Evolutionary conservation across 768 basidiomycete species (phyloP).

Genomic region (Mycena leptocephala): DNA sequence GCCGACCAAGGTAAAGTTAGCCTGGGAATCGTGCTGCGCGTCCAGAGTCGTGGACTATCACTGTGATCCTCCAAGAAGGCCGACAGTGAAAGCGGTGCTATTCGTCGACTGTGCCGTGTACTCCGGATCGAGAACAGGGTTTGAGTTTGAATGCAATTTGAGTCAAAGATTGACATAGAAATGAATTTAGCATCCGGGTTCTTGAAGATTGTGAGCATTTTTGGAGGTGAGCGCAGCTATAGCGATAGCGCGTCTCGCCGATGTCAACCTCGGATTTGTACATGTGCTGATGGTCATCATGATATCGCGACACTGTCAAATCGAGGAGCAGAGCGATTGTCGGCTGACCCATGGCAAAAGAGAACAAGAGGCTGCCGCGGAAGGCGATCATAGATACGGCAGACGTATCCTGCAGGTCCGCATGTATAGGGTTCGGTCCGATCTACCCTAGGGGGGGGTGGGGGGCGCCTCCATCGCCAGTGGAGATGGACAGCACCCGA

Average conservation of each 20-base stretch:
- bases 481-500: constrained; percentile 6
- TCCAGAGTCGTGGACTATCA: background rate
- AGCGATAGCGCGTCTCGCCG: constrained; percentile 1
- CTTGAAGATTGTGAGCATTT: background rate
- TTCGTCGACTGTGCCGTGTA: constrained; percentile 9
- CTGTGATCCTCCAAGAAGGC: background rate
- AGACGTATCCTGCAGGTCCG: constrained; percentile 26
- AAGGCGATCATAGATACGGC: constrained; percentile 31
- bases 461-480: background rate
- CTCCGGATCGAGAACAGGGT: constrained; percentile 19
- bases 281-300: constrained; percentile 34
- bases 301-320: background rate
- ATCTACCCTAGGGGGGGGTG: background rate
- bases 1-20: constrained; percentile 1
- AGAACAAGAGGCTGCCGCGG: constrained; percentile 10
- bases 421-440: background rate
- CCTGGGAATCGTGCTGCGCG: background rate
- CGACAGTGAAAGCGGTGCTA: background rate
- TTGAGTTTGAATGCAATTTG: constrained; percentile 36
- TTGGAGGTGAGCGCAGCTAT: background rate
- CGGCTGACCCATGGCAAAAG: constrained; percentile 15
- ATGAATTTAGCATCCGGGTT: constrained; percentile 23
- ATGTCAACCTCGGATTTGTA: constrained; percentile 23
- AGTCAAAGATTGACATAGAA: constrained; percentile 29
- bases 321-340: constrained; percentile 13